A percentile compares a stretch with the other conserved stretches of the same genome.
phyloP scores from a whole-genome alignment of 225 moss, liverwort and hornwort genomes.

The Ulota crispa region DNA sequence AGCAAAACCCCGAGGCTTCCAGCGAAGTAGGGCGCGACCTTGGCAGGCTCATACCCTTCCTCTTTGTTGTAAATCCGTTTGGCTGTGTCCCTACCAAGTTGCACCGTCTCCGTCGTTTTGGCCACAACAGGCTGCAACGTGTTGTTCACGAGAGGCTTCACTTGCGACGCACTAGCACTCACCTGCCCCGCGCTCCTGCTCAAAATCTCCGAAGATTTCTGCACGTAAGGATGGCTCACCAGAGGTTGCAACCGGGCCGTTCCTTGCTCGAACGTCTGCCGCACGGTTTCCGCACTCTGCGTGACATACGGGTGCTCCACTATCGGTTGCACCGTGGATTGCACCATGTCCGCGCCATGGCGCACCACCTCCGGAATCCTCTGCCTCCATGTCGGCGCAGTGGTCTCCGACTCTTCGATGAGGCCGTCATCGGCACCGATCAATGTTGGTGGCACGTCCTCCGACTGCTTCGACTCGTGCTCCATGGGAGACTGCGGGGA shows the following conservation, averaged over 20 bases:
- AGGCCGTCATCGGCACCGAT: not conserved
- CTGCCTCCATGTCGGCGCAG: conserved; percentile 33
- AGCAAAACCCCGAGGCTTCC: conserved; percentile 46
- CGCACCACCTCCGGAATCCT: conserved; percentile 35
- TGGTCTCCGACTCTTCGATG: not conserved
- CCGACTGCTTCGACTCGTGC: conserved; percentile 38
- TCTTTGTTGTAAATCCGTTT: conserved; percentile 47
- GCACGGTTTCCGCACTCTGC: conserved; percentile 42
- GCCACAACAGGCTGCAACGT: conserved; percentile 41
- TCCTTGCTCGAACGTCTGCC: conserved; percentile 31
- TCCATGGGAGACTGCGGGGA: conserved; percentile 43
- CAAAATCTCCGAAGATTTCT: conserved; percentile 42
- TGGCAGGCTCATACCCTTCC: conserved; percentile 42
- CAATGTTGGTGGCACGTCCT: conserved; percentile 6
- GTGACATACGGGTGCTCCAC: conserved; percentile 45
- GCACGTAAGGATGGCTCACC: conserved; percentile 46
- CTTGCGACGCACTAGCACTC: conserved; percentile 30
- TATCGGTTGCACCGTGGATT: conserved; percentile 35
- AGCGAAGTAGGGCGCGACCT: conserved; percentile 38
- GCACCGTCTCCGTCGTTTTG: conserved; percentile 37
- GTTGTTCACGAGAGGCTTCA: conserved; percentile 26
- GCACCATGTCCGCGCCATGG: conserved; percentile 30
- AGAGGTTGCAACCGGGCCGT: conserved; percentile 34
- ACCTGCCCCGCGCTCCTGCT: conserved; percentile 41
- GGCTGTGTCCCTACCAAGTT: conserved; percentile 35